Evolutionary conservation across 129 eudicot species (phyloP), one percentile per base, ranked within the genome.

Genomic region (Heracleum sosnowskyi): DNA sequence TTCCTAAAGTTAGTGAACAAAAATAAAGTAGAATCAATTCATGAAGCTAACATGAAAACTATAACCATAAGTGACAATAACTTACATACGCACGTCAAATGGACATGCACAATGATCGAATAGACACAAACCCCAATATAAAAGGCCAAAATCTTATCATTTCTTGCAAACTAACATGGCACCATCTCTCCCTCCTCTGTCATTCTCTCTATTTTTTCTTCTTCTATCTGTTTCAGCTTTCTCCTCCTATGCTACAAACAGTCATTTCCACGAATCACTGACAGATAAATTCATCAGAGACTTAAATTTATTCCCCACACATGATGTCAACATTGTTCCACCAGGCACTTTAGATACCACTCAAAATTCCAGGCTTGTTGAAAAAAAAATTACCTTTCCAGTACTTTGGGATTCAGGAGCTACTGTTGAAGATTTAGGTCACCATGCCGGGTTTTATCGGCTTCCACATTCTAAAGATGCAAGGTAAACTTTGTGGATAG

Each of bases 371-470:
- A 68, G 87, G 82, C 78, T 93, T 7, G 88, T 93, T 2, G 98
- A 93, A 76, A 91, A 83, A 82, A 74, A 69, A 31, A 63, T 93
- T 15, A 76, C 83, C 34, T 78, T 93, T 46, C 77, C 91, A 0
- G 75, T 76, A 74, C 78, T 86, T 42, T 88, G 89, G 62, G 75
- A 82, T 63, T 77, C 97, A 2, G 92, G 87, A 46, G 83, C 92
- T 35, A 44, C 88, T 5, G 87, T 88, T 53, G 79, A 86, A 31
- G 90, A 95, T 77, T 89, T 95, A 77, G 96, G 97, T 44, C 97
- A 95, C 75, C 97, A 95, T 90, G 97, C 97, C 26, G 99, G 97
- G 36, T 95, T 88, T 79, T 92, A 79, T 80, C 84, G 86, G 33
- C 94, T 95, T 77, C 87, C 86, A 45, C 89, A 87, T 76, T 82